Evolutionary conservation across 306 rosid species (phyloP), one percentile per base, ranked within the genome.

Genomic region (Benincasa hispida): DNA sequence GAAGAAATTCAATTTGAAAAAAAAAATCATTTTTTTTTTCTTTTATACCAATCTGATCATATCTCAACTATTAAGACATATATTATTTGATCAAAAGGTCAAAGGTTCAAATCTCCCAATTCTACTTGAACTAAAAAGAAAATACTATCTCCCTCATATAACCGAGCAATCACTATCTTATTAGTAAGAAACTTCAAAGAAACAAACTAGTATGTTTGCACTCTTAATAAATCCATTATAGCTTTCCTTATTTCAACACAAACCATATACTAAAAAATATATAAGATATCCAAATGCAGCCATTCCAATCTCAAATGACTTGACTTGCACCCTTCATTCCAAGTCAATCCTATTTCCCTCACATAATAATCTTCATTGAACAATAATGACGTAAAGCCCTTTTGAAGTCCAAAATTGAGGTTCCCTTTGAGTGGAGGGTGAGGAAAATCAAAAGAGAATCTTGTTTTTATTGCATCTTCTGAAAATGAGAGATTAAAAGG

Each of bases 351-450:
- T 11, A 14, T 24, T 45, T 24, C 75, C 21, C 50, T 34, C 53
- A 41, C 48, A 41, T 22, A 42, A 68, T 22, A 41, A 67, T 22
- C 34, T 10, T 37, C 28, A 63, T 63, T 61, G 41, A 61, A 61
- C 5, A 35, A 66, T 66, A 35, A 66, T 66, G 53, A 21, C 51
- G 39, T 10, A 37, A 10, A 59, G 10, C 35, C 65, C 30, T 68
- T n/a, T 42, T 21, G 21, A 68, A 68, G 56, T 68, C 75, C 50
- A 68, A 68, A 68, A 68, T 68, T 42, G 55, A 68, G 74, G 74
- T 67, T 32, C 48, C 72, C 22, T 65, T 34, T 62, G 18, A 66
- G 48, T 66, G 72, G 48, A 35, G 51, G 74, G 18, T 62, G n/a
- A 41, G 74, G 22, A 68, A 42, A 42, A 10, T 17, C 45, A 62